Evolutionary conservation across 2,329 filamentous ascomycete species (phyloP).

Genomic region (Neodidymelliopsis sp.): DNA sequence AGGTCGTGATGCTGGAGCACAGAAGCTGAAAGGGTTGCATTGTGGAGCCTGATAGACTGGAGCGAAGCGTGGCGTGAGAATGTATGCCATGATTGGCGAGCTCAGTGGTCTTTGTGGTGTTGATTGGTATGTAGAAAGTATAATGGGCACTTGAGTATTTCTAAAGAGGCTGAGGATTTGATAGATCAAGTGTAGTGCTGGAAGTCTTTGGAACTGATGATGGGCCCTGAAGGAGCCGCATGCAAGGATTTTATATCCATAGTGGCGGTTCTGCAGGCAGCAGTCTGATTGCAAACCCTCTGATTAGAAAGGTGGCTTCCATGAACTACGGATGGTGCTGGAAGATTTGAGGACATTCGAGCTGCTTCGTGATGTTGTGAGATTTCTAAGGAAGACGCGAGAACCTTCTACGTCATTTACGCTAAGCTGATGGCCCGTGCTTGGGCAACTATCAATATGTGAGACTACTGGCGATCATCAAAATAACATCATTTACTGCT

Average conservation of each 20-base stretch:
- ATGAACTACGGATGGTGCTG: slow-evolving; percentile 37
- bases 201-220: slow-evolving; percentile 36
- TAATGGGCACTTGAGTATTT: slow-evolving; percentile 23
- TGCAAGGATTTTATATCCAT: slow-evolving; percentile 45
- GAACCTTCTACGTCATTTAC: slow-evolving; percentile 25
- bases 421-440: too few species aligned
- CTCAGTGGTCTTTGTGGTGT: slow-evolving; percentile 5
- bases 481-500: too few species aligned
- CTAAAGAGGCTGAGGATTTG: slow-evolving; percentile 27
- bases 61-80: slow-evolving; percentile 44
- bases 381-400: slow-evolving; percentile 30
- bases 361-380: slow-evolving; percentile 36
- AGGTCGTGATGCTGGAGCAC: slow-evolving; percentile 30
- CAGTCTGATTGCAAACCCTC: slow-evolving; percentile 30
- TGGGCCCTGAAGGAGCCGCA: slow-evolving; percentile 22
- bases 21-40: slow-evolving; percentile 40
- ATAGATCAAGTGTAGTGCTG: slow-evolving; percentile 30
- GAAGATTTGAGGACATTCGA: slow-evolving; percentile 33
- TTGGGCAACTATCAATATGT: too few species aligned
- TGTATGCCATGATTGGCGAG: slow-evolving; percentile 40
- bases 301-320: slow-evolving; percentile 39
- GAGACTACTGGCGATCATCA: too few species aligned
- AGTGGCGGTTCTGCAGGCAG: slow-evolving; percentile 31
- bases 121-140: slow-evolving; percentile 9
- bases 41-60: slow-evolving; percentile 39